phyloP scores from a whole-genome alignment of 106 monocot genomes.

The Alisma plantagoaquatica region DNA sequence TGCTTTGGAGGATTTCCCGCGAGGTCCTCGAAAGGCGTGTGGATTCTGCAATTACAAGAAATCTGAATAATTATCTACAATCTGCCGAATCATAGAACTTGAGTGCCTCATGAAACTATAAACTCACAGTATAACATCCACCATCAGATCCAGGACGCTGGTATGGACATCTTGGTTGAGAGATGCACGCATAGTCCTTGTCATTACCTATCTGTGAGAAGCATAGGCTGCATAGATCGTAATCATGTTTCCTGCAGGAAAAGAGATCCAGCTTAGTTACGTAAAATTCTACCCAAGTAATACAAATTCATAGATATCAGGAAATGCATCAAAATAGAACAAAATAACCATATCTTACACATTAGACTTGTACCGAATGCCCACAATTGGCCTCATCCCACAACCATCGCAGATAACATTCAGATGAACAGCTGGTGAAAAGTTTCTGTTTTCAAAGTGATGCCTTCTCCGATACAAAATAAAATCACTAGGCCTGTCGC shows the following conservation, averaged over 20 bases:
- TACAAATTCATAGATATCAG: too few relatives aligned
- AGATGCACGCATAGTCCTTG: conserved; percentile 51
- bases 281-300: not conserved
- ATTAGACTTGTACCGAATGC: conserved; percentile 74
- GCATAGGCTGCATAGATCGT: conserved; percentile 59
- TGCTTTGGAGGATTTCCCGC: conserved; percentile 4
- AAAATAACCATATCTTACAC: conserved; percentile 36
- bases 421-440: conserved; percentile 32
- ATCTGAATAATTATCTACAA: too few relatives aligned
- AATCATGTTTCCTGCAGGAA: conserved; percentile 47
- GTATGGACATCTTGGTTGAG: conserved; percentile 15
- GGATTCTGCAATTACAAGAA: conserved; percentile 14
- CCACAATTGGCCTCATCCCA: conserved; percentile 75
- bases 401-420: conserved; percentile 76
- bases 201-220: conserved; percentile 37
- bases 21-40: conserved; percentile 12
- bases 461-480: conserved; percentile 4
- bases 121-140: not conserved
- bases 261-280: too few relatives aligned
- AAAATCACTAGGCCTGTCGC: too few relatives aligned
- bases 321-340: too few relatives aligned
- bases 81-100: too few relatives aligned
- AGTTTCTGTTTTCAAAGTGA: conserved; percentile 1
- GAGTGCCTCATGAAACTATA: too few relatives aligned
- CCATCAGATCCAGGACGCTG: conserved; percentile 7